Conservation (phyloP, 2,329 filamentous ascomycete genomes). For the Penicillium sp. region DNA sequence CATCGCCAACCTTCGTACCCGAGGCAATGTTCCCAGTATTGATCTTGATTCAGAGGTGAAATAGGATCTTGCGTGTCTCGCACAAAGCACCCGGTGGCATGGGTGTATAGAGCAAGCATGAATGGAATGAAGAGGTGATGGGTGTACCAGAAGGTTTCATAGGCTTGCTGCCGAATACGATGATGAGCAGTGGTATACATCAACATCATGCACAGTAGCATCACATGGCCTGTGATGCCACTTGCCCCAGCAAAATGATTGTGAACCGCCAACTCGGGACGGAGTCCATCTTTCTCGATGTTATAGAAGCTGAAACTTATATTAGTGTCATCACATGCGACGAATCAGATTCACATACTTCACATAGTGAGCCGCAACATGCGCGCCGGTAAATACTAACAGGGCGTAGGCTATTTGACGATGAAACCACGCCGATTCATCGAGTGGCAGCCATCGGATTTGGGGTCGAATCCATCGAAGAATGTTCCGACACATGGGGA, state of each 20-base stretch:
- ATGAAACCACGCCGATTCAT: constrained; percentile 96
- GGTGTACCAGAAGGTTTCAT: constrained; percentile 98
- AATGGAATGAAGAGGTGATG: constrained; percentile 99
- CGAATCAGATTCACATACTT: constrained; percentile 58
- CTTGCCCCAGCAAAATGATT: constrained; percentile 88
- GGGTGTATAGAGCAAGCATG: constrained; percentile 86
- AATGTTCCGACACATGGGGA: constrained; percentile 91
- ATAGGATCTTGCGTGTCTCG: constrained; percentile 66
- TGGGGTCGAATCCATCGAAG: constrained; percentile 81
- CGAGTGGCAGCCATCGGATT: constrained; percentile 80
- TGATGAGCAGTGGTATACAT: constrained; percentile 96
- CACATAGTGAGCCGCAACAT: constrained; percentile 81
- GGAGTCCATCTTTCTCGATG: constrained; percentile 77
- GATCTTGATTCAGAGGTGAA: constrained; percentile 75
- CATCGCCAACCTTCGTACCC: constrained; percentile 96
- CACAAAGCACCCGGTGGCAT: constrained; percentile 94
- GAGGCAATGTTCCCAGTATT: constrained; percentile 88
- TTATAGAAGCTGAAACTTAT: constrained; percentile 72
- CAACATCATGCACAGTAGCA: constrained; percentile 97
- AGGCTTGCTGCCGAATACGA: constrained; percentile 92
- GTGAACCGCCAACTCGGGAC: constrained; percentile 71
- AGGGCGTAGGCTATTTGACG: constrained; percentile 86
- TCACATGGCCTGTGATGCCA: constrained; percentile 91
- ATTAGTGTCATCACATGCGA: constrained; percentile 21
- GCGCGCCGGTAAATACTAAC: constrained; percentile 72